Percentiles rank a stretch among this genome's conserved stretches.
Evolutionary conservation across 805 yeast genomes (phyloP).

Genomic region (Blastobotrys americana): DNA sequence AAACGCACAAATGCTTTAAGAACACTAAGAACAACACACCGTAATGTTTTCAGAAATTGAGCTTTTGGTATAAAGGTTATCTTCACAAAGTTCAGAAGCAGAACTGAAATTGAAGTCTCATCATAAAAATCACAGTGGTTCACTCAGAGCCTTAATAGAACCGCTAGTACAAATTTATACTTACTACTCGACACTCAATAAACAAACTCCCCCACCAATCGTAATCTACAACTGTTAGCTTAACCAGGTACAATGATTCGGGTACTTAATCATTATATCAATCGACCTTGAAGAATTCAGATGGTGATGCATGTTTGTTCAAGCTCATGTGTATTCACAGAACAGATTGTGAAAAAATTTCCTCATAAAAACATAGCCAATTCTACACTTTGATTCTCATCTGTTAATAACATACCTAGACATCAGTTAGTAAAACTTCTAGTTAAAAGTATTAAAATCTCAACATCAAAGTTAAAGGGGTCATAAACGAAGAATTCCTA

Average conservation of each 20-base stretch:
- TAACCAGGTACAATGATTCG: constrained; percentile 1
- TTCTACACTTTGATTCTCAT: neutral
- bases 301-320: constrained; percentile 98
- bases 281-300: constrained; percentile 45
- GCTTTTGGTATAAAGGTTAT: constrained; percentile 40
- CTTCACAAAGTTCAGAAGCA: constrained; percentile 95
- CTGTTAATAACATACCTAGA: constrained; percentile 8
- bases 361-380: constrained; percentile 25
- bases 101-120: constrained; percentile 75
- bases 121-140: constrained; percentile 49
- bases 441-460: constrained; percentile 5
- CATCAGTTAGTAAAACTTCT: constrained; percentile 5
- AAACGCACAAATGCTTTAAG: too few species aligned
- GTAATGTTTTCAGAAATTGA: constrained; percentile 5
- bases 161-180: neutral
- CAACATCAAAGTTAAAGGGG: constrained; percentile 19
- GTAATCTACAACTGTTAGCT: constrained; percentile 8
- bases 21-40: too few species aligned
- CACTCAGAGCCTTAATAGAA: too few species aligned
- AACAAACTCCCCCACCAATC: neutral
- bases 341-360: constrained; percentile 16
- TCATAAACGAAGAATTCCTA: constrained; percentile 79
- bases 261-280: too few species aligned
- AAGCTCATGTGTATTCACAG: constrained; percentile 58
- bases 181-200: neutral